A percentile compares a stretch with the other conserved stretches of the same genome.
phyloP scores from a whole-genome alignment of 139 green algal genomes.

The Tetraselmis chui region DNA sequence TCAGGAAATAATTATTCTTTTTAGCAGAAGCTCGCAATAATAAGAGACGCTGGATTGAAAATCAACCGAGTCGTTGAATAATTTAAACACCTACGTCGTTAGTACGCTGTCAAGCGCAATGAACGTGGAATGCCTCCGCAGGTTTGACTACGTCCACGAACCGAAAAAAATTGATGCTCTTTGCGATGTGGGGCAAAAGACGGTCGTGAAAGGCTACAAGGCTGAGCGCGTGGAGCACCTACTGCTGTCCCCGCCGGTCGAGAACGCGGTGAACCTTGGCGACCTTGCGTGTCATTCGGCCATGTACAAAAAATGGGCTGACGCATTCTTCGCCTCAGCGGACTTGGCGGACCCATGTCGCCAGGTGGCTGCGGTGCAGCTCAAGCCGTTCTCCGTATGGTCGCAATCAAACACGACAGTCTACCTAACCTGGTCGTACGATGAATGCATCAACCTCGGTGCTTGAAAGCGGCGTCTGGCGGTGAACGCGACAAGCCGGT shows the following conservation, averaged over 20 bases:
- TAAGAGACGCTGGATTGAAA: too few relatives aligned
- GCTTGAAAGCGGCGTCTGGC: too few relatives aligned
- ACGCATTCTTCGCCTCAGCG: conserved; percentile 17
- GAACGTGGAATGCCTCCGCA: background rate
- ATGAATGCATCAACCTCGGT: conserved; percentile 10
- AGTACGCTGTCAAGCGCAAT: too few relatives aligned
- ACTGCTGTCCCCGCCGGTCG: conserved; percentile 20
- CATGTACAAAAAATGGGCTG: conserved; percentile 7
- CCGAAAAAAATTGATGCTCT: background rate
- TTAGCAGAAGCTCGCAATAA: background rate
- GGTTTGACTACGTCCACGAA: background rate
- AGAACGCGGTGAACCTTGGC: conserved; percentile 19
- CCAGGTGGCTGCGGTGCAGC: background rate
- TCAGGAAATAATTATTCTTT: background rate
- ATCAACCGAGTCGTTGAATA: too few relatives aligned
- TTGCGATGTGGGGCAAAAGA: background rate
- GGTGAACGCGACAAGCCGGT: too few relatives aligned
- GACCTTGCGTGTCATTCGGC: conserved; percentile 6
- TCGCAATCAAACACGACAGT: conserved; percentile 19
- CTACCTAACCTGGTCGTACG: conserved; percentile 17
- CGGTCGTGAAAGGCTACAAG: background rate
- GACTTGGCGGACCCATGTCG: background rate
- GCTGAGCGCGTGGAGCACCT: background rate
- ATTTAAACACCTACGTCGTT: too few relatives aligned
- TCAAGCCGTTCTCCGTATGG: conserved; percentile 7